Evolutionary conservation across 495 filamentous ascomycete species (phyloP), one percentile per base, ranked within the genome.

Genomic region (Penicillium longicatenatum): DNA sequence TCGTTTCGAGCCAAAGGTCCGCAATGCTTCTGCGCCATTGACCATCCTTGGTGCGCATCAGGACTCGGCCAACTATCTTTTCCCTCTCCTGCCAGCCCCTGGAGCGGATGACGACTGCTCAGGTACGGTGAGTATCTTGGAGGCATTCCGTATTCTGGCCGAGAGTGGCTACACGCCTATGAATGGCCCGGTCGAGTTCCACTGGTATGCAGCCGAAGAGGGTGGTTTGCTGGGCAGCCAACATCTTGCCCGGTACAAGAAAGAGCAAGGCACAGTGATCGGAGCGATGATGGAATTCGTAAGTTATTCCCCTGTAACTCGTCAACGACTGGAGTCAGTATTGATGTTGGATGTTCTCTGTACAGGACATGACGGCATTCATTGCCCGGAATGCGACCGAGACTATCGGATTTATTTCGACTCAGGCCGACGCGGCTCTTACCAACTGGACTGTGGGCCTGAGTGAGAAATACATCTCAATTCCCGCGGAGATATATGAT

Each of bases 201-300:
- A 60, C 51, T 60, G 57, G 57, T 55, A 60, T 50, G 60, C 60
- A 11, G 60, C 60, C 22, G 54, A 58, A 31, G 60, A 62, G 33
- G 50, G 55, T 24, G 54, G 60, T 14, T 50, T 62, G 43, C 22
- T 62, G 21, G 60, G 55, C 16, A 54, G 50, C n/a, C 54, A 62
- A 33, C 50, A 10, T 20, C 37, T 60, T 55, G 57, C 57, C 5
- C 35, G 52, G 1, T 60, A 60, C 37, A 60, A 60, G 52, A 55
- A 55, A 20, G 57, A 60, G 17, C 52, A 60, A 14, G 45, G 52
- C 1, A 46, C 57, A 21, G 30, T 35, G 6, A 60, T 60, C 19
- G 52, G 57, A 20, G 57, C 57, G 16, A 60, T 60, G 57, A 60
- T 60, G 57, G 57, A 60, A 24, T 60, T 60, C 45, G 57, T 55